These are phyloP conservation scores for Pneumocystis canis DNA, from an alignment of 1,139 yeast genomes.

Conservation along the genomic window DNA sequence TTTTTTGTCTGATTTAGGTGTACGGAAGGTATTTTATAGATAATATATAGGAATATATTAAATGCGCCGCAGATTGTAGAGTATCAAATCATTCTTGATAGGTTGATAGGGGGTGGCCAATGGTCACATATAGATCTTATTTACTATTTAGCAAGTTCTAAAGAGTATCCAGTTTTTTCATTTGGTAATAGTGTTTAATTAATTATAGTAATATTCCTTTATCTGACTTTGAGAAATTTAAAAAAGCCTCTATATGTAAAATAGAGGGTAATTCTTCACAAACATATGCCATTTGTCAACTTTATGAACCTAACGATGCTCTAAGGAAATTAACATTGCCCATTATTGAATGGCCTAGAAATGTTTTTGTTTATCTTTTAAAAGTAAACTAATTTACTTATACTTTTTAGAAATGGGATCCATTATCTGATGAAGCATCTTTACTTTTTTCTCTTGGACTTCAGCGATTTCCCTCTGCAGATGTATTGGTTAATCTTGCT, in stretches of 20 bases:
- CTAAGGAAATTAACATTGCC: constrained; percentile 22
- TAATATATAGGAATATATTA: not conserved
- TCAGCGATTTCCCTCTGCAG: constrained; percentile 19
- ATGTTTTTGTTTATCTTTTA: not conserved
- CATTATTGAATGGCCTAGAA: constrained; percentile 21
- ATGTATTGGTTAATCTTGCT: constrained; percentile 18
- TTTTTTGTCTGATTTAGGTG: constrained; percentile 24
- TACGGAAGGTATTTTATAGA: constrained; percentile 19
- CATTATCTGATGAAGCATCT: constrained; percentile 21
- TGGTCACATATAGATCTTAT: constrained; percentile 29
- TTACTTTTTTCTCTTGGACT: constrained; percentile 25
- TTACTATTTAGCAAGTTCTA: constrained; percentile 21
- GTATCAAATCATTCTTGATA: constrained; percentile 27
- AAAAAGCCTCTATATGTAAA: constrained; percentile 13
- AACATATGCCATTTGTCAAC: constrained; percentile 22
- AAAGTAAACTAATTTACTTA: not conserved
- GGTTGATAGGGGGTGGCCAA: constrained; percentile 22
- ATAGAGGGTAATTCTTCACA: constrained; percentile 18
- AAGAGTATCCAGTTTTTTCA: not conserved
- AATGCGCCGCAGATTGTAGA: constrained; percentile 23
- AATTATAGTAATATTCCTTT: constrained; percentile 8
- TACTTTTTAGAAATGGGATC: constrained; percentile 19
- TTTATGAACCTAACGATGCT: constrained; percentile 24
- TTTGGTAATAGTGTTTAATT: not conserved
- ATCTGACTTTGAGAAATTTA: constrained; percentile 6